Base-by-base conservation (phyloP, 495 filamentous ascomycete species). In the Penicillium fimorum region DNA sequence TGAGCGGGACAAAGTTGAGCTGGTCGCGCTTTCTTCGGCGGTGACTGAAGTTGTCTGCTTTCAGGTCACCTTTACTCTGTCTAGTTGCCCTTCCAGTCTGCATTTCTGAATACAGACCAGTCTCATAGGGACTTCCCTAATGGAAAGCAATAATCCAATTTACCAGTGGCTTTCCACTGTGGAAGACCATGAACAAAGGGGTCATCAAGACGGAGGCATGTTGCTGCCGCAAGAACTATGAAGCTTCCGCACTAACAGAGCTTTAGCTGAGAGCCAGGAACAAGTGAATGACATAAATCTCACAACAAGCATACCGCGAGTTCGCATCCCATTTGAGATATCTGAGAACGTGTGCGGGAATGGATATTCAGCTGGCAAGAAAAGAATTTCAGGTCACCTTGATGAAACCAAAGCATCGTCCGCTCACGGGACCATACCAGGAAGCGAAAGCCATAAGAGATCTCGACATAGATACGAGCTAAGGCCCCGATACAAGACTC, bases 401-500 rank as follows among this genome's bases (percentile, higher is more conserved):
- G 44, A 57, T 7, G 20, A 35, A 22, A 15, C 40, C 5, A 18
- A 12, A 33, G 12, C 32, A 42, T 17, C 22, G 44, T 41, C 44
- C 18, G 24, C 40, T 40, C 33, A 27, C 35, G 37, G 41, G 1
- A 24, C 9, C 24, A 13, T 47, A 15, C 29, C 7, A 6, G 17
- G 17, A 32, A 32, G 29, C 20, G 29, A 47, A 20, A 13, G 2
- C 12, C 18, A 40, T 5, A 59, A 50, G 42, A 40, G 47, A 48
- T 27, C 42, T 8, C 43, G 46, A 5, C 40, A 50, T 22, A 48
- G 38, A 10, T 91, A 85, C 56, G 79, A 85, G 48, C 84, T 78
- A 61, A 76, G 77, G 47, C 71, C 80, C 43, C 80, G 88, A 38
- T 77, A 79, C 60, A 90, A 84, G 67, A 87, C 84, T 15, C 78